Conservation (phyloP, 2,329 filamentous ascomycete genomes). For the Phoma sp. region DNA sequence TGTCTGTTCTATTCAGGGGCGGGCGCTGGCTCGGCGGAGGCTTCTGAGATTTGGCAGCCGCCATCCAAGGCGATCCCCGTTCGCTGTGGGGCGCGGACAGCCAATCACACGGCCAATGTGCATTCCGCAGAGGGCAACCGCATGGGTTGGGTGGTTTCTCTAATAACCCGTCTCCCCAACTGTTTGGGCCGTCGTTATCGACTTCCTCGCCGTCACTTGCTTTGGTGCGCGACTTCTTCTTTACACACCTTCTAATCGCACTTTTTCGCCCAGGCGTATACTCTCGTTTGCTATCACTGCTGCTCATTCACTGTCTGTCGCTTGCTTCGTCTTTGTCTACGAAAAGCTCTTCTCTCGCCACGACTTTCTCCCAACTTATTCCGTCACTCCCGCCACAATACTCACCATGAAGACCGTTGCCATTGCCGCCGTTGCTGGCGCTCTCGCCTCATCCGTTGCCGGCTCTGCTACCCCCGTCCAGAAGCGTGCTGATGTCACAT, state of each 20-base stretch:
- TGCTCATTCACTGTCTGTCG: constrained; percentile 12
- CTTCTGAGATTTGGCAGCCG: constrained; percentile 15
- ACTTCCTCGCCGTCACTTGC: constrained; percentile 15
- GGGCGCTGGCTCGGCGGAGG: constrained; percentile 13
- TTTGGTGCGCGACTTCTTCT: constrained; percentile 15
- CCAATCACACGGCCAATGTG: constrained; percentile 6
- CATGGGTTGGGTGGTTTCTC: constrained; percentile 9
- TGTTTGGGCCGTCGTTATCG: constrained; percentile 9
- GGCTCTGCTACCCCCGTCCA: constrained; percentile 49
- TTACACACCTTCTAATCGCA: constrained; percentile 11
- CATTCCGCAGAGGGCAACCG: constrained; percentile 18
- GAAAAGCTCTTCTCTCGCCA: constrained; percentile 6
- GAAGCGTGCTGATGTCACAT: constrained; percentile 55
- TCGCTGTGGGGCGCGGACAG: constrained; percentile 3
- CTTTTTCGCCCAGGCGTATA: constrained; percentile 7
- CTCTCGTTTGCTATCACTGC: constrained; percentile 11
- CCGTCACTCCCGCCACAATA: constrained; percentile 11
- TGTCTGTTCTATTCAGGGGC: constrained; percentile 17
- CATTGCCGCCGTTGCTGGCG: constrained; percentile 55
- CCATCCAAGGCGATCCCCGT: constrained; percentile 21
- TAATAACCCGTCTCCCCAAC: constrained; percentile 17
- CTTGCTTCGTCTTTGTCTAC: constrained; percentile 7
- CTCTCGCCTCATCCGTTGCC: constrained; percentile 54
- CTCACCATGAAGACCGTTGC: constrained; percentile 60
- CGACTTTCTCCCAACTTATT: constrained; percentile 10